Percentiles rank a stretch among this genome's conserved stretches.
Conservation (phyloP, 2,329 filamentous ascomycete genomes). For the Stemphylium lycopersici region DNA sequence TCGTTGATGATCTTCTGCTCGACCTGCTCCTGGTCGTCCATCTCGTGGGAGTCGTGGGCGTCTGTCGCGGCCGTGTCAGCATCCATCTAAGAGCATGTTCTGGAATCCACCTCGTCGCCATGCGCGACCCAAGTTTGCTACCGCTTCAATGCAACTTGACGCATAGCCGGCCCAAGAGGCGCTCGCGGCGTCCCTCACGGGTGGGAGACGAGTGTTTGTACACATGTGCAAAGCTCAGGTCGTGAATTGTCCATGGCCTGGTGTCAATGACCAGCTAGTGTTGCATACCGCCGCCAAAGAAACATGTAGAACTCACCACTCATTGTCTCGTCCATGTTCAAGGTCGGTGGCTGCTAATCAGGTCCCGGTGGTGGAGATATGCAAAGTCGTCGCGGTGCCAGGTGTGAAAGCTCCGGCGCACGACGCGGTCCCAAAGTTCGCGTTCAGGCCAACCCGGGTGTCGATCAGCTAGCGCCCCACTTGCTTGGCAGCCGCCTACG, state of each 20-base stretch:
- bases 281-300: not conserved
- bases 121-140: not conserved
- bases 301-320: constrained; percentile 34
- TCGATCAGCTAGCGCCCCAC: constrained; percentile 13
- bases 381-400: not conserved
- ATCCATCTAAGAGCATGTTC: not conserved
- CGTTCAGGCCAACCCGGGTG: constrained; percentile 16
- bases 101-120: not conserved
- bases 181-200: not conserved
- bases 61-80: constrained; percentile 41
- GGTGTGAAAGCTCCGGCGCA: constrained; percentile 9
- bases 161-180: not conserved
- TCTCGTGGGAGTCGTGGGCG: constrained; percentile 50
- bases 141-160: not conserved
- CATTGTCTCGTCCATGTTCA: constrained; percentile 48
- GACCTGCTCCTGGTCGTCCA: constrained; percentile 73
- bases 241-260: not conserved
- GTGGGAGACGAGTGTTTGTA: not conserved
- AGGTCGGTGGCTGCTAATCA: not conserved
- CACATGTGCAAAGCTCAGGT: not conserved
- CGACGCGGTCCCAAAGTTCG: constrained; percentile 26
- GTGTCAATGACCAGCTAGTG: not conserved
- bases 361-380: not conserved
- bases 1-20: constrained; percentile 94
- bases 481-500: constrained; percentile 22